These are phyloP conservation scores for Panicum virgatum DNA, from an alignment of 202 grass and related monocot species.

Conservation along the genomic window DNA sequence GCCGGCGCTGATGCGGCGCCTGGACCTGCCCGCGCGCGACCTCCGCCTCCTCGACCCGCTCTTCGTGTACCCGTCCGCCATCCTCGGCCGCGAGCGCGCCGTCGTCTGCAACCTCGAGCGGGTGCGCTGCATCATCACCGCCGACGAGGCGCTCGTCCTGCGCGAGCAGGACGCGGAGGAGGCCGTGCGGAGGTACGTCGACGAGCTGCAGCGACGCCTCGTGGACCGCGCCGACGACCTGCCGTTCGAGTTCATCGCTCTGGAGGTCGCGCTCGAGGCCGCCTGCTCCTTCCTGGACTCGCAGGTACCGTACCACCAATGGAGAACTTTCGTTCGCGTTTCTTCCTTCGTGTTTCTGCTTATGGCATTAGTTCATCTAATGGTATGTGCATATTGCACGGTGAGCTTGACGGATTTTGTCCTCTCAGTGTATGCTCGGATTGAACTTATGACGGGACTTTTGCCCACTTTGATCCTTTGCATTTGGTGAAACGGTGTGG, in stretches of 20 bases:
- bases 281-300: conserved; percentile 78
- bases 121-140: conserved; percentile 88
- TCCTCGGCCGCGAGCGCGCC: conserved; percentile 87
- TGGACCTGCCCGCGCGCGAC: conserved; percentile 78
- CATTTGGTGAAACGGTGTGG: too few species aligned
- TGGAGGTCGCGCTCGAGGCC: conserved; percentile 86
- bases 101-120: conserved; percentile 91
- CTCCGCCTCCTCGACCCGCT: conserved; percentile 78
- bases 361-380: background rate
- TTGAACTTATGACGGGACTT: background rate
- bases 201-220: conserved; percentile 76
- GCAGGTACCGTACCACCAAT: conserved; percentile 46
- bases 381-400: background rate
- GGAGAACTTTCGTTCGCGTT: background rate
- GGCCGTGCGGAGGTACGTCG: conserved; percentile 60
- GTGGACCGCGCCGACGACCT: conserved; percentile 54
- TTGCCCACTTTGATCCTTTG: background rate
- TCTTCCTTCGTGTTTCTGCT: background rate
- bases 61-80: conserved; percentile 76
- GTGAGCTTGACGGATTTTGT: background rate
- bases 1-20: conserved; percentile 74
- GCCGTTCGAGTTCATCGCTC: conserved; percentile 82
- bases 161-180: conserved; percentile 48
- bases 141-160: conserved; percentile 76
- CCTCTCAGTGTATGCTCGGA: background rate